Percentiles rank a stretch among this genome's conserved stretches.
Conservation (phyloP, 2,329 filamentous ascomycete species). For the Cladophialophora yegresii region DNA sequence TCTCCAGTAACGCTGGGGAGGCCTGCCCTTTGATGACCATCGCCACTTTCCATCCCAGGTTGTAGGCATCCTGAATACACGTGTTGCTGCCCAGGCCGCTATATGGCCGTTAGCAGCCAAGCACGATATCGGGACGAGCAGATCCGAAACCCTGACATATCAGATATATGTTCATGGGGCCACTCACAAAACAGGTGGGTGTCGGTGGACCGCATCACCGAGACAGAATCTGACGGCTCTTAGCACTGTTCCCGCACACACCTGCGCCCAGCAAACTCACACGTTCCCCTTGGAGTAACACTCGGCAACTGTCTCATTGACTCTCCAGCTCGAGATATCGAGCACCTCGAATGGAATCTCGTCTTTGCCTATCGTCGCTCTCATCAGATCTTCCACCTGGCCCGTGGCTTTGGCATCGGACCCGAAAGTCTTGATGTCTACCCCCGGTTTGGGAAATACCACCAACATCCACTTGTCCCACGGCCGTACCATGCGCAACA, state of each 20-base stretch:
- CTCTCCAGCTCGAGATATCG: conserved; percentile 58
- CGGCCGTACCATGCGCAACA: conserved; percentile 63
- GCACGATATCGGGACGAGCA: neutral
- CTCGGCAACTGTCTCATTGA: conserved; percentile 63
- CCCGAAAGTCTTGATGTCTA: conserved; percentile 42
- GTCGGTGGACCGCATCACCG: conserved; percentile 43
- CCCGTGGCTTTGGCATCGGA: conserved; percentile 41
- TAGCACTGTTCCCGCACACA: conserved; percentile 58
- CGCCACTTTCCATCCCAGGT: conserved; percentile 44
- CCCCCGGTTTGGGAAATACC: conserved; percentile 49
- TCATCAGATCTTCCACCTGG: conserved; percentile 51
- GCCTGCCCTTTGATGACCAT: conserved; percentile 40
- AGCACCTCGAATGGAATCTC: conserved; percentile 54
- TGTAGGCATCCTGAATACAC: conserved; percentile 43
- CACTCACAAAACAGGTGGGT: conserved; percentile 40
- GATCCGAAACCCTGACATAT: neutral
- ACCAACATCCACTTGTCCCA: conserved; percentile 66
- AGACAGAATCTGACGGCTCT: conserved; percentile 43
- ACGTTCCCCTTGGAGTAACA: conserved; percentile 52
- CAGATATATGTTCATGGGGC: neutral
- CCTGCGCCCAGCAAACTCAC: conserved; percentile 53
- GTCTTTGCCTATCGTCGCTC: conserved; percentile 58
- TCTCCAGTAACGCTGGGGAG: conserved; percentile 37
- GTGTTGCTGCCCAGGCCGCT: conserved; percentile 43
- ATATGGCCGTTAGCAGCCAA: neutral